Percentiles rank a stretch among this genome's conserved stretches.
Evolutionary conservation across 2,329 filamentous ascomycete species (phyloP).

Genomic region (Clonostachys byssicola): DNA sequence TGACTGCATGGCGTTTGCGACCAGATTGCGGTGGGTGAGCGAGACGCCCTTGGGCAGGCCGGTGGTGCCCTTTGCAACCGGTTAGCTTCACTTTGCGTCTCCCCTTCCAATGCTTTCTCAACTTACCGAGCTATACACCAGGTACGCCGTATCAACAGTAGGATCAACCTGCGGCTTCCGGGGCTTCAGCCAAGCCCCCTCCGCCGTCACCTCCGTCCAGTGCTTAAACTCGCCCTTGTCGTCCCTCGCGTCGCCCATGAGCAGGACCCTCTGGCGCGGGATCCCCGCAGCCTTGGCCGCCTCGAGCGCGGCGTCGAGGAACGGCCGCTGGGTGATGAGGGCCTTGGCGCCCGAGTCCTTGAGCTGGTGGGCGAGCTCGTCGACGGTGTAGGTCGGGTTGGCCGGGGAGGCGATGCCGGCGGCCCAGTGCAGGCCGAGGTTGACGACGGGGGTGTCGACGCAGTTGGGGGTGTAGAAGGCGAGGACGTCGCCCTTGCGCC

Average conservation of each 20-base stretch:
- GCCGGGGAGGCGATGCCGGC: conserved; percentile 80
- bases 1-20: conserved; percentile 65
- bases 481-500: conserved; percentile 80
- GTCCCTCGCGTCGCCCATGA: conserved; percentile 69
- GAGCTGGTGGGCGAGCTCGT: conserved; percentile 82
- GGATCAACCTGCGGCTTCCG: conserved; percentile 56
- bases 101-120: no score
- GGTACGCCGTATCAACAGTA: conserved; percentile 70
- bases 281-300: conserved; percentile 71
- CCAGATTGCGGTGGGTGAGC: conserved; percentile 78
- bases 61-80: conserved; percentile 63
- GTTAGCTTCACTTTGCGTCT: neutral
- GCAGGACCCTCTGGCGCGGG: conserved; percentile 64
- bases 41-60: conserved; percentile 89
- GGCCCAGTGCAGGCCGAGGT: conserved; percentile 78
- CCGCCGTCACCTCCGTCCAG: conserved; percentile 63
- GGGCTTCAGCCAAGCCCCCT: conserved; percentile 41
- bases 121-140: conserved; percentile 72
- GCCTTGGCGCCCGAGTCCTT: conserved; percentile 72
- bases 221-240: conserved; percentile 64
- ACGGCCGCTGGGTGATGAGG: conserved; percentile 67
- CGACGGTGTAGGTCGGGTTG: conserved; percentile 80
- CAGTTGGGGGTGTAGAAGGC: conserved; percentile 81
- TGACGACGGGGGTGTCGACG: conserved; percentile 75
- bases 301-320: conserved; percentile 59